phyloP scores from a whole-genome alignment of 257 asterid genomes.

The Lycium barbarum region DNA sequence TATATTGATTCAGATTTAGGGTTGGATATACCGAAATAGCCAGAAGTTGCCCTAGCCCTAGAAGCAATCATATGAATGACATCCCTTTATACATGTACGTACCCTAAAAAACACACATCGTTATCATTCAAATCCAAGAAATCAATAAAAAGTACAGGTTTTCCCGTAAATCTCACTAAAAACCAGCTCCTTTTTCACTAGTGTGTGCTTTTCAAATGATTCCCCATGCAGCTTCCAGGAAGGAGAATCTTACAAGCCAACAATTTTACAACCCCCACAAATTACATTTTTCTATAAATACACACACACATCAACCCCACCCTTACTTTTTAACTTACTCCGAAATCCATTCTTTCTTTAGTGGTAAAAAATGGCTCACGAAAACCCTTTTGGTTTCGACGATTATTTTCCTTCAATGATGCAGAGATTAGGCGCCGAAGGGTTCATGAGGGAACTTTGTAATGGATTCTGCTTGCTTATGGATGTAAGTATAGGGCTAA shows the following conservation, averaged over 20 bases:
- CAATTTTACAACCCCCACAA: conserved; percentile 20
- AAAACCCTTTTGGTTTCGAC: conserved; percentile 37
- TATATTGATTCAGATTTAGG: neutral
- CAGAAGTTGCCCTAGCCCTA: neutral
- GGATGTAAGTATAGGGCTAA: conserved; percentile 47
- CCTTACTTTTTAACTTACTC: neutral
- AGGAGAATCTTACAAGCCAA: conserved; percentile 29
- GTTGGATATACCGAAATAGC: neutral
- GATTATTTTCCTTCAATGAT: conserved; percentile 50
- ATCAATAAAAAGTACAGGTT: neutral
- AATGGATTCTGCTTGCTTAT: conserved; percentile 44
- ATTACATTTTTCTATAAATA: neutral
- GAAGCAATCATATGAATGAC: no score
- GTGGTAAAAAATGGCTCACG: conserved; percentile 29
- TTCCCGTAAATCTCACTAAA: conserved; percentile 12
- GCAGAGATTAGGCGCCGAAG: conserved; percentile 42
- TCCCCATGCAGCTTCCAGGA: conserved; percentile 40
- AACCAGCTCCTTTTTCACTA: neutral
- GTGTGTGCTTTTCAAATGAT: conserved; percentile 23
- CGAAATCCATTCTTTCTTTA: neutral
- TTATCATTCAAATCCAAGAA: neutral
- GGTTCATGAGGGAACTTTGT: conserved; percentile 48
- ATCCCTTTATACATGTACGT: no score
- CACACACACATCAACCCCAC: neutral
- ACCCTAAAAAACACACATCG: neutral